Base-by-base conservation (phyloP, 2,329 filamentous ascomycete species). In the Ascochyta viciae-villosae region DNA sequence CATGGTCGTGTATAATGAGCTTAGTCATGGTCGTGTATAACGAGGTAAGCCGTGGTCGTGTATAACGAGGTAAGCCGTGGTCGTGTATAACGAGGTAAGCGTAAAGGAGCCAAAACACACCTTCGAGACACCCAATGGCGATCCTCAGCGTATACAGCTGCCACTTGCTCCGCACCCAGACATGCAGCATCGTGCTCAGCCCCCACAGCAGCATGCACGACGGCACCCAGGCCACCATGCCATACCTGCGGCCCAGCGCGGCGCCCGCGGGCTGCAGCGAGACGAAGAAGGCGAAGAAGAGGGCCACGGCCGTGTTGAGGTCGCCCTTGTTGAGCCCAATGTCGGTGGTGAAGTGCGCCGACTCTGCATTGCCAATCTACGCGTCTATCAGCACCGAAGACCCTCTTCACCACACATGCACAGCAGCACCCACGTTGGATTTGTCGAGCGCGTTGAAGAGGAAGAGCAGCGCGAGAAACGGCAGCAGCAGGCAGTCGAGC, bases 241-340 rank as follows among this genome's bases (percentile, higher is more conserved):
- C 79, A 76, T 78, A 88, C 62, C 82, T 81, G 55, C 83, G 72
- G 31, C 87, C 78, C 59, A 89, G 82, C 12, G 83, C 83, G 0
- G 83, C 83, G 3, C 83, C 84, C 0, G 83, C 71, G 0, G 84
- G 83, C 61, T 86, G 84, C 12, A 86, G 74, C 0, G 81, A 62
- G n/a, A 87, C 83, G 62, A 86, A 87, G 53, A 83, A 82, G 61
- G 80, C 77, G 65, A 84, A 87, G 77, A 86, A 86, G 48, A 81
- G 77, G 22, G 82, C 82, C 9, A 86, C 80, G 3, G 84, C 82
- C 4, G 78, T 78, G 61, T 86, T 86, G 50, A 87, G 69, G 62
- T 85, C 83, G 34, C 75, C 73, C n/a, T 78, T 77, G 3, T 72
- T 71, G 1, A 84, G 75, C 0, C 83, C 84, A 24, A 84, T 80